Conservation (phyloP, 2,329 filamentous ascomycete genomes). For the Cladosporium sp. region DNA sequence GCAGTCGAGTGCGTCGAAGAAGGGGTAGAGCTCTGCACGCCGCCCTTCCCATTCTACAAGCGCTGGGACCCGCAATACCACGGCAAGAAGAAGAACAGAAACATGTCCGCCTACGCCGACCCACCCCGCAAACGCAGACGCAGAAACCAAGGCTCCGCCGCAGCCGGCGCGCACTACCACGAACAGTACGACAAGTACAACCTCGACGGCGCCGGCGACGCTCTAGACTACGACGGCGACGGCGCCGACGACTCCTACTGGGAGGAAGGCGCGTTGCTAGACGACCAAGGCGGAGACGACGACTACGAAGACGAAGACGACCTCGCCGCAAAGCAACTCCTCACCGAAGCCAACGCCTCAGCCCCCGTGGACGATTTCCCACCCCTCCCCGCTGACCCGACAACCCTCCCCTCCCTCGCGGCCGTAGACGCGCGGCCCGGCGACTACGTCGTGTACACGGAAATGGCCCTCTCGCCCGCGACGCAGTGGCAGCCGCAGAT, state of each 20-base stretch:
- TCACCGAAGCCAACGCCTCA: constrained; percentile 19
- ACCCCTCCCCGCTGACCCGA: constrained; percentile 24
- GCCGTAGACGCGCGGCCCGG: constrained; percentile 50
- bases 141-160: constrained; percentile 38
- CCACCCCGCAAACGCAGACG: constrained; percentile 38
- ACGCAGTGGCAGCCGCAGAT: constrained; percentile 65
- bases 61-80: constrained; percentile 75
- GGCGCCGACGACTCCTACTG: constrained; percentile 26
- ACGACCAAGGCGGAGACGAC: constrained; percentile 15
- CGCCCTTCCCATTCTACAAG: constrained; percentile 86
- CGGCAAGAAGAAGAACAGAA: constrained; percentile 7
- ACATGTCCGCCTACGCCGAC: constrained; percentile 34
- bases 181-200: constrained; percentile 37
- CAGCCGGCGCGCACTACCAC: constrained; percentile 39
- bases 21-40: constrained; percentile 63
- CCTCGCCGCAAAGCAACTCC: constrained; percentile 28
- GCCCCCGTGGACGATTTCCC: constrained; percentile 56
- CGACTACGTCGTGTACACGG: constrained; percentile 67
- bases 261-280: constrained; percentile 26
- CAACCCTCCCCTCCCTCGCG: constrained; percentile 49
- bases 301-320: too few species aligned
- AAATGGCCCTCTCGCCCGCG: constrained; percentile 56
- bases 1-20: constrained; percentile 83
- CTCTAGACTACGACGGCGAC: constrained; percentile 43
- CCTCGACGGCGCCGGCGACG: constrained; percentile 26